Base-by-base conservation (phyloP, 164 flowering plant species). In the Dillenia turbinata region DNA sequence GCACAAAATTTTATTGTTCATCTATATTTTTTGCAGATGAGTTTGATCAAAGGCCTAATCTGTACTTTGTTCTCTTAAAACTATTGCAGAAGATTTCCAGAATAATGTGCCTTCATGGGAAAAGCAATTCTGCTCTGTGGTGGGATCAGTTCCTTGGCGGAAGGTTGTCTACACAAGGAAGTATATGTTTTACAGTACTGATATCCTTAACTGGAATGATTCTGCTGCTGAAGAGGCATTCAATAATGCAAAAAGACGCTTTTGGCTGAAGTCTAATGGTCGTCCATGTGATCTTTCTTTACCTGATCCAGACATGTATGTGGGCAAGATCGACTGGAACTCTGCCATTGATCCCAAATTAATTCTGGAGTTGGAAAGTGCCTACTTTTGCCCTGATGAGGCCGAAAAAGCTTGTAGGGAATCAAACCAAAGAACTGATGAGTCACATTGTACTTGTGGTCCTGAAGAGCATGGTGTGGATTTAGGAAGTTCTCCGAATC, bases 161-260 rank as follows among this genome's bases (percentile, higher is more conserved):
- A 84, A 78, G 62, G 63, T 90, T 16, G 54, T 78, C 24, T 75
- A 82, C 62, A 50, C 82, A 0, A 82, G 79, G 76, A 79, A 73
- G 43, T 67, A 54, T 45, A 75, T 73, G 72, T 50, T 47, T 40
- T 66, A 48, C 47, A 71, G 76, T 47, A 46, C 59, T 13, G 76
- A 77, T 63, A 74, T 90, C 24, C 44, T 78, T 24, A 62, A 77
- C 24, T 90, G 97, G 97, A 69, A 86, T 52, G 94, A 83, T 58
- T 78, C 87, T 22, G 92, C 90, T 19, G 89, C 75, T 47, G 73
- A 84, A 77, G 92, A 83, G 60, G 87, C 94, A 49, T 82, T 90
- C 52, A 65, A 75, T n/a, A 79, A 73, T 63, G 92, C 87, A 0
- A 90, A 85, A 67, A 56, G 47, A 8, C 78, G 87, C 7, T 88